Base-by-base conservation (phyloP, 306 rosid genomes). In the Erythrophleum fordii region DNA sequence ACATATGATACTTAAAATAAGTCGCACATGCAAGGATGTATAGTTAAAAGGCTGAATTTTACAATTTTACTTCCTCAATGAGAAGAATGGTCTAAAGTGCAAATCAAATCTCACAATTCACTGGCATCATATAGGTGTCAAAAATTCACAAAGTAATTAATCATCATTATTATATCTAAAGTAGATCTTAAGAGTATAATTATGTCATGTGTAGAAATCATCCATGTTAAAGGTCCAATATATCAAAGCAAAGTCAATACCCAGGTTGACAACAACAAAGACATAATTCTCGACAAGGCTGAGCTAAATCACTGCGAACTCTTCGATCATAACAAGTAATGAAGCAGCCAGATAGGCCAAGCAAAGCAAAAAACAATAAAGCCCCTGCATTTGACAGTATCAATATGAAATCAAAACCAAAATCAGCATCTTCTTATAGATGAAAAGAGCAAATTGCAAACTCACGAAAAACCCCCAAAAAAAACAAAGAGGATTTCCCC, bases 261-360 rank as follows among this genome's bases (percentile, higher is more conserved):
- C 99, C 98, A 69, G 99, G 99, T 73, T 93, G 99, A 68, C 99
- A 95, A 89, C 99, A 95, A 86, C 99, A 95, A 69, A 95, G 94
- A 80, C 98, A 95, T 79, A 95, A 89, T 84, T 95, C 99, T 83
- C 99, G 87, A 80, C 99, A 95, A 83, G 99, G 99, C 85, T 91
- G 99, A 74, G 99, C 97, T 90, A 95, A 89, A 90, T 95, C 99
- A 72, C 85, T 93, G 80, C 98, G 97, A 74, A 95, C 99, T 88
- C 97, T 88, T 69, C 93, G 92, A 87, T 95, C 99, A 81, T 95
- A 95, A 86, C 99, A 95, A 78, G 99, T 95, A 80, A 95, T 93
- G 89, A 93, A 95, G 89, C 99, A 95, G 29, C 99, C 99, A 81
- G 94, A 95, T 62, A 95, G 88, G 68, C 99, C 99, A 88, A 95